Evolutionary conservation across 352 stramenopile species (phyloP).

Genomic region (Phytophthora sojae): DNA sequence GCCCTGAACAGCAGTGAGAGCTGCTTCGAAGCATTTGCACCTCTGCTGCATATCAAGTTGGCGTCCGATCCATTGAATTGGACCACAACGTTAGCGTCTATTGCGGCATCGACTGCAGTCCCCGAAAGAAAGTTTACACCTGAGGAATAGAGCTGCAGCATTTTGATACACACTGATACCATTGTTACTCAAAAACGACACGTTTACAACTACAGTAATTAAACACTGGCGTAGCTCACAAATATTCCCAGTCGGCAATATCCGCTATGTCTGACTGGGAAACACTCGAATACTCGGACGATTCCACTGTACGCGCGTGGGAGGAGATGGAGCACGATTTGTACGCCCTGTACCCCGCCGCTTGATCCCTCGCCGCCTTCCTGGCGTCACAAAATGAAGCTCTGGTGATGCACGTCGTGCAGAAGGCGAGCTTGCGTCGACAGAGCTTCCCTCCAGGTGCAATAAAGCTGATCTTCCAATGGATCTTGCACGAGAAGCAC

Average conservation of each 20-base stretch:
- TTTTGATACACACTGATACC: too few relatives aligned
- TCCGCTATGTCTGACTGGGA: not conserved
- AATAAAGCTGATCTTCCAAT: conserved; percentile 36
- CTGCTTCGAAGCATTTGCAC: conserved; percentile 46
- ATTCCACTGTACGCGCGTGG: not conserved
- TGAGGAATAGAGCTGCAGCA: too few relatives aligned
- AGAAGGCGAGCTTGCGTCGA: conserved; percentile 42
- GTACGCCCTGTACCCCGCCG: not conserved
- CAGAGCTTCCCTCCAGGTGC: conserved; percentile 13
- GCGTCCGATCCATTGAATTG: conserved; percentile 30
- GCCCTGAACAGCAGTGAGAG: conserved; percentile 30
- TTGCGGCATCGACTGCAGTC: too few relatives aligned
- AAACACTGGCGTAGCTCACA: not conserved
- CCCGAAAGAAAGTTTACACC: not conserved
- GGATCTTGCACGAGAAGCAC: conserved; percentile 26
- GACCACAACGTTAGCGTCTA: conserved; percentile 17
- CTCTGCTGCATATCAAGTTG: conserved; percentile 39
- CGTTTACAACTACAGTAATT: not conserved
- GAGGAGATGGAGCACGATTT: not conserved
- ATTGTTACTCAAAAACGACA: not conserved
- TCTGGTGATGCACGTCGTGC: conserved; percentile 27
- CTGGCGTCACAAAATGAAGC: conserved; percentile 15
- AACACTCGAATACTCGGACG: not conserved
- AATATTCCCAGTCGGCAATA: not conserved
- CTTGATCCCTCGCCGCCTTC: conserved; percentile 13